Evolutionary conservation across 805 yeast species (phyloP).

Genomic region (Candida xiaguanensis): DNA sequence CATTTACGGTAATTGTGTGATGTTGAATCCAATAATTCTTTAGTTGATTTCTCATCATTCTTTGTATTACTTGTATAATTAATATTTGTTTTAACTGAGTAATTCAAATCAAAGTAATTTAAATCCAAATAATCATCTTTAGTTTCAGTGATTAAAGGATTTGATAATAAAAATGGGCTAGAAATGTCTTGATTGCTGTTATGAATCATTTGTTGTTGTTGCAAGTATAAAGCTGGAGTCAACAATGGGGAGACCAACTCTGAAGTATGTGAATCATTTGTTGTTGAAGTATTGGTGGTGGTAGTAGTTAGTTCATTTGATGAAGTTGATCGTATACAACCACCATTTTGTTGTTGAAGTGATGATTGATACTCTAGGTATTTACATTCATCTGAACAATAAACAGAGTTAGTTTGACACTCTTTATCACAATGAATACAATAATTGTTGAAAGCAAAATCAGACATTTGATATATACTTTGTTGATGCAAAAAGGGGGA

Average conservation of each 20-base stretch:
- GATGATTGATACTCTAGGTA: slow-evolving; percentile 10
- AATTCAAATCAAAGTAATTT: slow-evolving; percentile 32
- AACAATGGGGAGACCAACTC: slow-evolving; percentile 36
- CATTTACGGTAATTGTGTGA: slow-evolving; percentile 38
- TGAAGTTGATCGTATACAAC: slow-evolving; percentile 25
- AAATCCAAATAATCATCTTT: slow-evolving; percentile 14
- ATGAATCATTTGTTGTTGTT: slow-evolving; percentile 9
- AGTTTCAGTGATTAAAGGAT: background rate
- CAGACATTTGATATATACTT: slow-evolving; percentile 27
- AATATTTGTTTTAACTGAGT: slow-evolving; percentile 22
- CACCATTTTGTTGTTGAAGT: slow-evolving; percentile 6
- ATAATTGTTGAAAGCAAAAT: slow-evolving; percentile 34
- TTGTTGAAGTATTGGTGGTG: slow-evolving; percentile 10
- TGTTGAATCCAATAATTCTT: slow-evolving; percentile 22
- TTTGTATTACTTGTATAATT: slow-evolving; percentile 10
- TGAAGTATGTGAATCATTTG: slow-evolving; percentile 1
- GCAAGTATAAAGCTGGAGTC: slow-evolving; percentile 32
- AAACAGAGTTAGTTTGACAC: slow-evolving; percentile 19
- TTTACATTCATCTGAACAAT: slow-evolving; percentile 32
- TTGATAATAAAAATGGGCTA: background rate
- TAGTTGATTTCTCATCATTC: slow-evolving; percentile 6
- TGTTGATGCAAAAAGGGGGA: background rate
- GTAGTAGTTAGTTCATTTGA: slow-evolving; percentile 4
- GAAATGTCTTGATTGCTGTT: slow-evolving; percentile 2
- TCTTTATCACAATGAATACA: slow-evolving; percentile 36